These are phyloP conservation scores for Nyssa sinensis DNA, from an alignment of 148 eudicot genomes.

Conservation along the genomic window DNA sequence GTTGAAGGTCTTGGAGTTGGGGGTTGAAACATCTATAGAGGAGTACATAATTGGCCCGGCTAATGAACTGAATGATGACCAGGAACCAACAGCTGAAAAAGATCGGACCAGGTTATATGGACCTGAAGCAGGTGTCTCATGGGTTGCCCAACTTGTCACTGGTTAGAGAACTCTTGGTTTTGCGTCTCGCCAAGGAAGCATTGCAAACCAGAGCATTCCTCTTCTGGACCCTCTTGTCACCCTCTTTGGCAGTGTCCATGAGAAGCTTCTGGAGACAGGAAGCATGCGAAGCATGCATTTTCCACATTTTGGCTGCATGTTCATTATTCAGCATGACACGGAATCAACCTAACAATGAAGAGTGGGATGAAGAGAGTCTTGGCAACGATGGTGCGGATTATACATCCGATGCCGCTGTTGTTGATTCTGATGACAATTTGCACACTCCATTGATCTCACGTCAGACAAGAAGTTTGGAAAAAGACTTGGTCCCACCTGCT, in stretches of 20 bases:
- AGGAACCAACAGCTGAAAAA: constrained; percentile 15
- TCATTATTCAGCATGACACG: constrained; percentile 25
- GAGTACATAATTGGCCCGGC: constrained; percentile 40
- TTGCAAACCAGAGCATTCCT: constrained; percentile 21
- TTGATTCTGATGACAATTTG: constrained; percentile 32
- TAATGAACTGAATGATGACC: constrained; percentile 21
- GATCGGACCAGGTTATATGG: constrained; percentile 36
- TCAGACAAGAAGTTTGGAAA: constrained; percentile 33
- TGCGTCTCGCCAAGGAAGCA: constrained; percentile 33
- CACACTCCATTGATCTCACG: constrained; percentile 35
- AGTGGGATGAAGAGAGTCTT: constrained; percentile 35
- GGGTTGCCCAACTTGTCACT: constrained; percentile 35
- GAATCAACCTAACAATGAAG: constrained; percentile 25
- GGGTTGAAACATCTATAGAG: constrained; percentile 33
- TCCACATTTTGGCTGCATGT: constrained; percentile 41
- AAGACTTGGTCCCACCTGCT: constrained; percentile 25
- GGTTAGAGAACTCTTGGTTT: constrained; percentile 28
- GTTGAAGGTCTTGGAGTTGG: constrained; percentile 32
- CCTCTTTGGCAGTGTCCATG: constrained; percentile 40
- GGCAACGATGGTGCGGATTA: constrained; percentile 25
- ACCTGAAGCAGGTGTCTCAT: constrained; percentile 29
- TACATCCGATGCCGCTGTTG: constrained; percentile 24
- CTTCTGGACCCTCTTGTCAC: constrained; percentile 44
- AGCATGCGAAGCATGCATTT: constrained; percentile 40
- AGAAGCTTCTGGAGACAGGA: constrained; percentile 31